Conservation (phyloP, 225 moss, liverwort and hornwort species). For the Polytrichum commune region DNA sequence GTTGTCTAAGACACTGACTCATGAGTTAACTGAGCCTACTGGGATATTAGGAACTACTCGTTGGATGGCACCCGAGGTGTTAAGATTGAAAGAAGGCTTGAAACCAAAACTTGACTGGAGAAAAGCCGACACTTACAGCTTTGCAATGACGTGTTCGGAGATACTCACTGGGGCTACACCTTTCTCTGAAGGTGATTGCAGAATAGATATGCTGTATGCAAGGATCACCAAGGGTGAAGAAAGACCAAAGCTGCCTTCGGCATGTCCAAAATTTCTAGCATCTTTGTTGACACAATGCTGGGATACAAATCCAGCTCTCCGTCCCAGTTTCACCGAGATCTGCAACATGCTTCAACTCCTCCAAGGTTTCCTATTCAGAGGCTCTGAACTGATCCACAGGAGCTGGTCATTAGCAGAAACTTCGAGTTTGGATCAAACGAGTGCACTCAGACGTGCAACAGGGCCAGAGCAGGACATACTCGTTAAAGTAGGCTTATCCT, state of each 20-base stretch:
- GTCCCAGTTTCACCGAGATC: neutral
- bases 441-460: no score
- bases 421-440: no score
- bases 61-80: slow-evolving; percentile 18
- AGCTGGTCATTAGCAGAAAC: neutral
- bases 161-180: slow-evolving; percentile 10
- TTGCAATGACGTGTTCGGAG: slow-evolving; percentile 13
- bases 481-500: no score
- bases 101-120: slow-evolving; percentile 4
- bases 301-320: neutral
- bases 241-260: neutral
- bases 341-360: neutral
- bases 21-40: slow-evolving; percentile 4
- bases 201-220: neutral
- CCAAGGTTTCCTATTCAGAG: neutral
- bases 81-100: neutral
- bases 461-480: no score
- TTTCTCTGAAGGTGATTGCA: neutral
- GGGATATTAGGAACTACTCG: slow-evolving; percentile 3
- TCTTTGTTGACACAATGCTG: neutral
- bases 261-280: neutral
- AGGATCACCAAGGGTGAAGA: neutral
- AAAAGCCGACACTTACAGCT: slow-evolving; percentile 26
- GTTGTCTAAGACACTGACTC: slow-evolving; percentile 14
- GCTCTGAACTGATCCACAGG: neutral